A percentile compares a stretch with the other conserved stretches of the same genome.
Evolutionary conservation across 805 yeast species (phyloP).

Genomic region (Lipomyces kockii): DNA sequence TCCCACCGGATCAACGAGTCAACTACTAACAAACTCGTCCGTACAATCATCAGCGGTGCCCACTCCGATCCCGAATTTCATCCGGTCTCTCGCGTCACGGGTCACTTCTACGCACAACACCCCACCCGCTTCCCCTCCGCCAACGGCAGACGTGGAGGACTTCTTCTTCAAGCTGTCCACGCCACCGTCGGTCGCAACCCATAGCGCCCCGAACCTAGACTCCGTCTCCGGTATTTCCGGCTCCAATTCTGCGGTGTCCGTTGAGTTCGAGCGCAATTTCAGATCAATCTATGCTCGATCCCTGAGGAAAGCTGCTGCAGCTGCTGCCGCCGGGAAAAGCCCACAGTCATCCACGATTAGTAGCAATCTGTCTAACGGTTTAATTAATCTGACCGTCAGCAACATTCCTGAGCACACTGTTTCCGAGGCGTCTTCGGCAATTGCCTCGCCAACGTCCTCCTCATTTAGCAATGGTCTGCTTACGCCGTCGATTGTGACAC

Average conservation of each 20-base stretch:
- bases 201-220: background rate
- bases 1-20: constrained; percentile 6
- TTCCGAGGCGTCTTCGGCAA: background rate
- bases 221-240: constrained; percentile 2
- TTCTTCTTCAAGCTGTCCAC: constrained; percentile 29
- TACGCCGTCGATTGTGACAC: constrained; percentile 22
- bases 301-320: constrained; percentile 4
- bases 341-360: background rate
- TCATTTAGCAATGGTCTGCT: background rate
- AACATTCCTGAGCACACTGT: background rate
- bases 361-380: background rate
- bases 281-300: constrained; percentile 19
- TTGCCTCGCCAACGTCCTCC: constrained; percentile 3
- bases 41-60: constrained; percentile 11
- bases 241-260: background rate
- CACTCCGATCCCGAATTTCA: constrained; percentile 30
- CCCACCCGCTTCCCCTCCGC: constrained; percentile 37
- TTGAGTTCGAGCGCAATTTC: constrained; percentile 26
- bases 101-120: constrained; percentile 34
- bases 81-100: constrained; percentile 35
- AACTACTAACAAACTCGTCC: constrained; percentile 13
- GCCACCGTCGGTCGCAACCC: constrained; percentile 1
- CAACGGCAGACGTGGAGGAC: constrained; percentile 22
- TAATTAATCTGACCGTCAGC: background rate
- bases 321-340: background rate